These are phyloP conservation scores for Colletotrichum sp. DNA, from an alignment of 2,329 filamentous ascomycete species.

Conservation along the genomic window DNA sequence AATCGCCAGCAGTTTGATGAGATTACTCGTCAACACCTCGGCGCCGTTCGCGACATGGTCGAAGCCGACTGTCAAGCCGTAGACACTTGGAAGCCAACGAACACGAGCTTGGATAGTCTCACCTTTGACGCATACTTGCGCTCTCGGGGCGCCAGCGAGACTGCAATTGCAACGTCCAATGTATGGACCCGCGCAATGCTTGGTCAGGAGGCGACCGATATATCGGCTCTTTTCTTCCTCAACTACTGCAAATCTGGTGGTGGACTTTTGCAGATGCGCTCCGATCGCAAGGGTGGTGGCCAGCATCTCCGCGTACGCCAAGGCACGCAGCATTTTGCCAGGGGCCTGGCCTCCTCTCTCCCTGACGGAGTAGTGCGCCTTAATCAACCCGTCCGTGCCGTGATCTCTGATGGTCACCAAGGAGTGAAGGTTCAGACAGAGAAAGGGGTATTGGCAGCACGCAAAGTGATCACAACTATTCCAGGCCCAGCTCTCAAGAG, in stretches of 20 bases:
- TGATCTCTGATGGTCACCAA: slow-evolving; percentile 29
- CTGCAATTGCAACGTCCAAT: slow-evolving; percentile 38
- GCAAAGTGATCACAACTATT: slow-evolving; percentile 53
- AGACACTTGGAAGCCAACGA: slow-evolving; percentile 24
- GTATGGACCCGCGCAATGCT: slow-evolving; percentile 57
- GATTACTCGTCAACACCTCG: neutral
- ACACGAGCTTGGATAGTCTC: slow-evolving; percentile 26
- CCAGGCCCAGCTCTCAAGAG: slow-evolving; percentile 49
- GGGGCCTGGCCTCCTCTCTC: slow-evolving; percentile 39
- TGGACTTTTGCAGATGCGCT: slow-evolving; percentile 57
- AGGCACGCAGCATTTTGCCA: slow-evolving; percentile 49
- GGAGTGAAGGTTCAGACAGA: slow-evolving; percentile 15
- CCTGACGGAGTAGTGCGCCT: slow-evolving; percentile 31
- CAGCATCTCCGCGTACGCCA: slow-evolving; percentile 55
- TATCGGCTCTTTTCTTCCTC: slow-evolving; percentile 59
- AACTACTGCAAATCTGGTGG: slow-evolving; percentile 59
- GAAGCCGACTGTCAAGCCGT: slow-evolving; percentile 33
- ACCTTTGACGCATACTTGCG: slow-evolving; percentile 34
- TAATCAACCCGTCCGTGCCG: slow-evolving; percentile 31
- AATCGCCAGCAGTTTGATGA: slow-evolving; percentile 4
- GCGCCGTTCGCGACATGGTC: slow-evolving; percentile 27
- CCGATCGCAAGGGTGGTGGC: slow-evolving; percentile 56
- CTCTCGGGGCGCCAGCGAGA: slow-evolving; percentile 24
- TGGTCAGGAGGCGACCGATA: slow-evolving; percentile 52
- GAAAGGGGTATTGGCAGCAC: slow-evolving; percentile 35